These are phyloP conservation scores for Aspergillus sp. DNA, from an alignment of 2,329 filamentous ascomycete species.

Conservation along the genomic window DNA sequence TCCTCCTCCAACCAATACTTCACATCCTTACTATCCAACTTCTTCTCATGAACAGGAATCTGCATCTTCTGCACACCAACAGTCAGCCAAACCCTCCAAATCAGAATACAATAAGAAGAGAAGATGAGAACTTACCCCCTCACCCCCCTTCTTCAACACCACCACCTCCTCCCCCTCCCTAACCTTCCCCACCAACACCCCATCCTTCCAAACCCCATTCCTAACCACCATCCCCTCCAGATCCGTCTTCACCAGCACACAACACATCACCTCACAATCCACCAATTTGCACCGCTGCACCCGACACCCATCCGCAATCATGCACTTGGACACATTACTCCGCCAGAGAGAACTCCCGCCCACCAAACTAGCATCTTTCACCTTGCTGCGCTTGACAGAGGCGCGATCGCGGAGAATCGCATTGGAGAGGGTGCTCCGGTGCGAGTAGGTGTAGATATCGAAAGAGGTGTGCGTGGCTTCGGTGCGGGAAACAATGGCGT, in stretches of 20 bases:
- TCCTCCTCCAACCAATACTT: slow-evolving; percentile 60
- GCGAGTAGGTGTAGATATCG: neutral
- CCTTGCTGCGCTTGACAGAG: neutral
- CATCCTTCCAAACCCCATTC: slow-evolving; percentile 30
- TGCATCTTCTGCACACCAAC: neutral
- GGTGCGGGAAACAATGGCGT: neutral
- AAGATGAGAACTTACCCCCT: slow-evolving; percentile 20
- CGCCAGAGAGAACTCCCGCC: slow-evolving; percentile 16
- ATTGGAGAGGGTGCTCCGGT: slow-evolving; percentile 21
- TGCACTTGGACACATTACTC: slow-evolving; percentile 15
- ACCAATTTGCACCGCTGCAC: slow-evolving; percentile 16
- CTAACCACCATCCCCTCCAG: slow-evolving; percentile 28
- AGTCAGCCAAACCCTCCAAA: neutral
- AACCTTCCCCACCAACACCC: slow-evolving; percentile 24
- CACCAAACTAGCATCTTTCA: neutral
- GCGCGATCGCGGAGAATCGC: slow-evolving; percentile 14
- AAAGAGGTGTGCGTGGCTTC: no score
- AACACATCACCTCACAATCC: slow-evolving; percentile 28
- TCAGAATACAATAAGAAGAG: no score
- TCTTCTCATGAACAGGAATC: no score
- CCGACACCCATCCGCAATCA: slow-evolving; percentile 10
- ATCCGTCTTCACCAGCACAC: slow-evolving; percentile 21
- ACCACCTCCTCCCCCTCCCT: slow-evolving; percentile 21
- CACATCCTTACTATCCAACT: neutral
- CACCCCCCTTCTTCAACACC: slow-evolving; percentile 12